Conservation (phyloP, 2,329 filamentous ascomycete genomes). For the Aureobasidium sp. region DNA sequence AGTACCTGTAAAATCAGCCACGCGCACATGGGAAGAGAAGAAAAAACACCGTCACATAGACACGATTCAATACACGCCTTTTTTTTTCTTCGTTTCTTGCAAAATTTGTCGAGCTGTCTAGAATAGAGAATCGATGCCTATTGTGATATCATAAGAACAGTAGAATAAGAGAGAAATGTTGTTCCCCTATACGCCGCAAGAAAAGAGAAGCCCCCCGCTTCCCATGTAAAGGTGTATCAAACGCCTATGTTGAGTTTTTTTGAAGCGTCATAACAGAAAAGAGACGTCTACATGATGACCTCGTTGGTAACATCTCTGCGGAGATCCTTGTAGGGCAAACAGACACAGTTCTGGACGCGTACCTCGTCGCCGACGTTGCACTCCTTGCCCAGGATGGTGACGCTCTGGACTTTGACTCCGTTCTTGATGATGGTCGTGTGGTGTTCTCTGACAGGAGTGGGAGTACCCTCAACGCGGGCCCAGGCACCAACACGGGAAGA, state of each 20-base stretch:
- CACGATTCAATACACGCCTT: slow-evolving; percentile 1
- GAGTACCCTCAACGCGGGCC: slow-evolving; percentile 94
- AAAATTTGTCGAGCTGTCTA: neutral
- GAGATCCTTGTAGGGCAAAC: slow-evolving; percentile 94
- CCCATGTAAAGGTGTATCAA: neutral
- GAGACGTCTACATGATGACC: slow-evolving; percentile 73
- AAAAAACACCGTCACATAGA: neutral
- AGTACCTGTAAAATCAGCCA: neutral
- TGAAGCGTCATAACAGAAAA: neutral
- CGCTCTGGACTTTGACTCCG: slow-evolving; percentile 95
- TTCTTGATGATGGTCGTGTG: slow-evolving; percentile 95
- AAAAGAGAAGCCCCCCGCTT: neutral
- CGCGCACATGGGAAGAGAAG: neutral
- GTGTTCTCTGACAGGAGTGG: slow-evolving; percentile 79
- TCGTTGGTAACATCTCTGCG: slow-evolving; percentile 84
- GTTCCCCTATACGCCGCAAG: neutral
- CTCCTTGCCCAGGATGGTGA: slow-evolving; percentile 95
- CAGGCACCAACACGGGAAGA: slow-evolving; percentile 93
- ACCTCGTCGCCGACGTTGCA: slow-evolving; percentile 91
- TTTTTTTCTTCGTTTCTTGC: neutral
- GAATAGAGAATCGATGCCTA: neutral
- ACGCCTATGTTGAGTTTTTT: neutral
- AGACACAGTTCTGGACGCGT: slow-evolving; percentile 94
- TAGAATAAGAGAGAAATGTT: neutral
- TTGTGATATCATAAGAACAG: slow-evolving; percentile 10